Percentiles rank a stretch among this genome's conserved stretches.
phyloP scores from a whole-genome alignment of 306 rosid species.

The Sechiopsis laciniata region DNA sequence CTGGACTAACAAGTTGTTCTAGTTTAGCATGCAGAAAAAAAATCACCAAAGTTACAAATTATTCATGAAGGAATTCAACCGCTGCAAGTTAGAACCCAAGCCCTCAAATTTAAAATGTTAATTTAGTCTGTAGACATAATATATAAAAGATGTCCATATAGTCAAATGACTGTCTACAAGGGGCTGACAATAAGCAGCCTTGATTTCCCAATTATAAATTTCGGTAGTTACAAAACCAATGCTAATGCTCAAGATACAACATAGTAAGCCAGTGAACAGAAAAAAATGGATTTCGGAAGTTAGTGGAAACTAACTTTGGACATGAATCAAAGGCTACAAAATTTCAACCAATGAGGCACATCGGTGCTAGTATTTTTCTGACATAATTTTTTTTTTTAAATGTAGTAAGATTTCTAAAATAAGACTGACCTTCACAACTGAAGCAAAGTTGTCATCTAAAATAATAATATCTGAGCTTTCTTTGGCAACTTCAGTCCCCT shows the following conservation, averaged over 20 bases:
- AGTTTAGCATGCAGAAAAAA: constrained; percentile 6
- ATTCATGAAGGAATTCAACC: not conserved
- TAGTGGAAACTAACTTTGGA: not conserved
- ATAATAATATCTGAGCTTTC: constrained; percentile 88
- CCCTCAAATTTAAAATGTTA: not conserved
- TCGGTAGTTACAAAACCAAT: no score
- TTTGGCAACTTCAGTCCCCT: constrained; percentile 89
- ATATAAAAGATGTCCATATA: not conserved
- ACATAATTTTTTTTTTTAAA: not conserved
- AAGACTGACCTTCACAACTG: constrained; percentile 71
- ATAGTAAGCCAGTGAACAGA: no score
- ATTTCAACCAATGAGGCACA: not conserved
- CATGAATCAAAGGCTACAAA: not conserved
- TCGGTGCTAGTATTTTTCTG: not conserved
- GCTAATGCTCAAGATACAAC: no score
- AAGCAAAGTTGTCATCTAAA: constrained; percentile 85
- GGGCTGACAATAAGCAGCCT: no score
- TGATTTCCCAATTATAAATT: no score
- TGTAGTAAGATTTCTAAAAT: not conserved
- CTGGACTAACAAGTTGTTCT: not conserved
- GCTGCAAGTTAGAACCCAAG: not conserved
- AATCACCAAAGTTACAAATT: not conserved
- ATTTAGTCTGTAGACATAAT: not conserved
- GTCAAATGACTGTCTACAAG: no score
- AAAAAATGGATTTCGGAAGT: not conserved